phyloP scores from a whole-genome alignment of 768 basidiomycete species.

The Hypsizygus marmoreus region DNA sequence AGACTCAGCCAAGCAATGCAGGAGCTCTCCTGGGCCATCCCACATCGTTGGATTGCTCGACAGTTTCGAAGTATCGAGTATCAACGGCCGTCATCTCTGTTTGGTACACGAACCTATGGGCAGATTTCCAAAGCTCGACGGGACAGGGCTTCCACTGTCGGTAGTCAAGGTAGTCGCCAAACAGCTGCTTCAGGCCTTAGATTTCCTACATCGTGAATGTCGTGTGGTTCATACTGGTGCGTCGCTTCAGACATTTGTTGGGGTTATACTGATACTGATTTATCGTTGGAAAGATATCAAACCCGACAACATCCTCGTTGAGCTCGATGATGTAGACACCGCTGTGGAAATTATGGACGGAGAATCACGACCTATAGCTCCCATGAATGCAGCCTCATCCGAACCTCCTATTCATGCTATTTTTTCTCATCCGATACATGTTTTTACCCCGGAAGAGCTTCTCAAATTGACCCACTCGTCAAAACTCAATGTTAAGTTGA shows the following conservation, averaged over 20 bases:
- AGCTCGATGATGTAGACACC: no score
- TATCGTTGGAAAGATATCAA: no score
- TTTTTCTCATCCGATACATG: conserved; percentile 2
- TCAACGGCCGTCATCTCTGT: conserved; percentile 79
- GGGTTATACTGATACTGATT: no score
- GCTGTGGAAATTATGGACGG: no score
- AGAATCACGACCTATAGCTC: neutral
- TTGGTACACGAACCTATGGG: conserved; percentile 85
- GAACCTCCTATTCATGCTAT: neutral
- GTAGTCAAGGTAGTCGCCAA: conserved; percentile 12
- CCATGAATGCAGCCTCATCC: neutral
- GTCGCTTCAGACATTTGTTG: no score
- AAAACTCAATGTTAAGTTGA: conserved; percentile 10
- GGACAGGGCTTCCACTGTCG: conserved; percentile 9
- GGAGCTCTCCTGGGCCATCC: no score
- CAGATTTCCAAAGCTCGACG: conserved; percentile 21
- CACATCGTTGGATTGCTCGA: conserved; percentile 80
- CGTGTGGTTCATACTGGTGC: conserved; percentile 31
- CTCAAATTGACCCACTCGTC: neutral
- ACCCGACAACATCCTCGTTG: conserved; percentile 18
- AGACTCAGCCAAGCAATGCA: no score
- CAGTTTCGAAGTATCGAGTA: conserved; percentile 73
- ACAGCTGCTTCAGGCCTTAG: conserved; percentile 52
- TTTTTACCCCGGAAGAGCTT: neutral
- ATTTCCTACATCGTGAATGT: conserved; percentile 47